Base-by-base conservation (phyloP, 2,329 filamentous ascomycete species). In the Zalaria obscura region DNA sequence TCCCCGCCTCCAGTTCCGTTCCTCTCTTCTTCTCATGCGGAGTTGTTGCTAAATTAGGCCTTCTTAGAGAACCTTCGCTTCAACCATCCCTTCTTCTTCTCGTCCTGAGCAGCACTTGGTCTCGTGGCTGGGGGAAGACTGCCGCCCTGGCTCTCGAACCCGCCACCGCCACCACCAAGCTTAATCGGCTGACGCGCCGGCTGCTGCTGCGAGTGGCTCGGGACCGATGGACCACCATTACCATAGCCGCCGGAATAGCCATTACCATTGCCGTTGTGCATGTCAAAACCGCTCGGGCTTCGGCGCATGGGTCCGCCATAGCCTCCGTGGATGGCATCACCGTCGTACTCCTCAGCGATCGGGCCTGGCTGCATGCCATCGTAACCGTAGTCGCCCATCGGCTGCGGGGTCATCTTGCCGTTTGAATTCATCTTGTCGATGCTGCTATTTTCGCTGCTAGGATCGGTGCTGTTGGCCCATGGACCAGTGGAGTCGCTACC, bases 51-150 rank as follows among this genome's bases (percentile, higher is more conserved):
- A 18, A 18, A 18, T 41, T 33, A 44, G 5, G 31, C 42, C 62
- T 71, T 87, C 69, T 82, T 91, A 32, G 29, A 32, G 61, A 94
- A 91, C 42, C 79, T 73, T 52, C 78, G 76, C 56, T 83, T 77
- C 54, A 96, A 79, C 86, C 88, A 94, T 58, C 87, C 91, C 72
- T 87, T 88, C 49, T 83, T 73, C 70, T 93, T 94, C 46, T 87
- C 81, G 28, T 55, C 50, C 40, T 56, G 53, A 10, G 18, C 42
- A 39, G 27, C 51, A 45, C 35, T 50, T 48, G 18, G 18, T 50
- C 55, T 26, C 55, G 52, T 39, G 5, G 40, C 34, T 6, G 43
- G 25, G 9, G 50, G 45, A 26, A 49, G 45, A 28, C 47, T 45
- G 29, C 46, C 48, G n/a, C 46, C 50, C 28, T 50, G 43, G 7